Base-by-base conservation (phyloP, 768 basidiomycete genomes). In the Phaffia australis region DNA sequence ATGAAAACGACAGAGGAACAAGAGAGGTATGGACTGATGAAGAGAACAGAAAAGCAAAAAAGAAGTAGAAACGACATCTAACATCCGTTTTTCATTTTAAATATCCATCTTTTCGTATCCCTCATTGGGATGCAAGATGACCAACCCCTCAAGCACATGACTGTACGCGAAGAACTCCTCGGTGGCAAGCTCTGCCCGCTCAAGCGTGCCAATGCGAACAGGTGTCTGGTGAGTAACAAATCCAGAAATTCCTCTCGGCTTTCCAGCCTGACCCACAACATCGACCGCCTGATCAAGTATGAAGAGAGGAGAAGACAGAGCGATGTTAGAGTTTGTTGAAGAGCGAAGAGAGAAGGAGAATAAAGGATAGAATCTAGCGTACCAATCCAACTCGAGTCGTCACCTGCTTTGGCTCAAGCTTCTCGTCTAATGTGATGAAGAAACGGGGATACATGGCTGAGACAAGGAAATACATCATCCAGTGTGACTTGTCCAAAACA, bases 161-260 rank as follows among this genome's bases (percentile, higher is more conserved):
- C 85, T 83, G 76, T 88, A 99, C 2, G 92, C 87, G 71, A 97
- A 88, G 77, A 80, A 97, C 78, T 99, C 94, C 76, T 98, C 94
- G 56, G 95, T 98, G 18, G 91, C 95, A 69, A 98, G 79, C 79
- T 98, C 95, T 7, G 89, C 91, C 54, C 95, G 81, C 75, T 98
- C 95, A 1, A 87, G 91, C 67, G 91, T 93, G 6, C 88, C 94
- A 69, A 99, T 78, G 58, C 95, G 87, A 60, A 99, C 95, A 1
- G 94, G 95, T 55, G 95, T 91, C 74, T 88, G 85, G 78, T 98
- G 92, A 19, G 95, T 99, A 78, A 97, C 94, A 88, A 99, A 98
- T 49, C 91, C 91, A 29, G 89, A 91, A 70, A 95, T 95, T 48
- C 76, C 76, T 57, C 71, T 82, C 69, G 95, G 89, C 76, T 97